Conservation (phyloP, 2,329 filamentous ascomycete genomes). For the Penicillium sp. region DNA sequence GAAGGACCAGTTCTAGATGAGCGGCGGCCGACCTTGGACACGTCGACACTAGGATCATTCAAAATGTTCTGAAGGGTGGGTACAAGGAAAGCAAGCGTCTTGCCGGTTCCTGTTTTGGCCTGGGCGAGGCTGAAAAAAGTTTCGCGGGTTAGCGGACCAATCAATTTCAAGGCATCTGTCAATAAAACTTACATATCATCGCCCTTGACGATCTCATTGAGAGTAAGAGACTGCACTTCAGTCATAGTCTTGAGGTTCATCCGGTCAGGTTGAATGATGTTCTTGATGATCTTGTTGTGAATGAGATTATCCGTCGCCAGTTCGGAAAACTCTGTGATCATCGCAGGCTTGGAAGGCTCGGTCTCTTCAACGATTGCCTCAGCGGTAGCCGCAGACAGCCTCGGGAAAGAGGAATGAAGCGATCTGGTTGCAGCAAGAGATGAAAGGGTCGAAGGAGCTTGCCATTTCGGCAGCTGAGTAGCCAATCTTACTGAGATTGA, state of each 20-base stretch:
- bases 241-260: slow-evolving; percentile 87
- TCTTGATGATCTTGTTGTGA: slow-evolving; percentile 62
- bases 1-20: slow-evolving; percentile 22
- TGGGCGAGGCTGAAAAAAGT: slow-evolving; percentile 69
- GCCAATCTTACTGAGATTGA: slow-evolving; percentile 29
- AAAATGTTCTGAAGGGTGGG: slow-evolving; percentile 81
- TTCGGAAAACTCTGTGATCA: slow-evolving; percentile 42
- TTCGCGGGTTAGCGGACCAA: slow-evolving; percentile 17
- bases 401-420: slow-evolving; percentile 34
- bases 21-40: slow-evolving; percentile 12
- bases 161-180: neutral
- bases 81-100: slow-evolving; percentile 89
- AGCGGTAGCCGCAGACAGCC: slow-evolving; percentile 27
- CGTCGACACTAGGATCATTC: slow-evolving; percentile 59
- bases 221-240: slow-evolving; percentile 82
- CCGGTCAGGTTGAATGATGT: slow-evolving; percentile 60
- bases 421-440: slow-evolving; percentile 24
- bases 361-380: slow-evolving; percentile 23
- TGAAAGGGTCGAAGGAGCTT: slow-evolving; percentile 20
- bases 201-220: slow-evolving; percentile 75
- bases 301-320: slow-evolving; percentile 49
- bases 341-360: slow-evolving; percentile 11
- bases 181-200: slow-evolving; percentile 69
- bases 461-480: slow-evolving; percentile 32
- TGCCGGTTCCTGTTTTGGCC: slow-evolving; percentile 95